Base-by-base conservation (phyloP, 2,329 filamentous ascomycete genomes). In the Elsinoe fawcettii region DNA sequence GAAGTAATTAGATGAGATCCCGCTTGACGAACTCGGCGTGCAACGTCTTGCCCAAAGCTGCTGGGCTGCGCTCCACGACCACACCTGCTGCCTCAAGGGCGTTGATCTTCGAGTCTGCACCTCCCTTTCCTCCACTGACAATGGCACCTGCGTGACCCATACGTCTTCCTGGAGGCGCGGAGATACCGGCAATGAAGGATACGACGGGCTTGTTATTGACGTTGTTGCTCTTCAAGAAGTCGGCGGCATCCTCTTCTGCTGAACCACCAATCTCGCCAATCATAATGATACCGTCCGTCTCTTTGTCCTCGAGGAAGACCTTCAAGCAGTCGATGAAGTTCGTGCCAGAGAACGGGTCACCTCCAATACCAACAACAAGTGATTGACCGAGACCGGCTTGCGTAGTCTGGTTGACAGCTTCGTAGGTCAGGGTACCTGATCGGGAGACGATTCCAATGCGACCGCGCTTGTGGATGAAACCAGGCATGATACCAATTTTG, bases 401-500 rank as follows among this genome's bases (percentile, higher is more conserved):
- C 65, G 93, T 97, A 70, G 93, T 99, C 80, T 99, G 93, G 83
- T 97, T 97, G 77, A 99, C 93, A 71, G 93, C 93, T 80, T 99
- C 93, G 80, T 99, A 99, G 71, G 93, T 99, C 63, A 99, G 85
- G 66, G 93, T 99, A 70, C 93, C 93, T 70, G 93, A 97, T 69
- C 93, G 88, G 67, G 91, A 96, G 75, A 99, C 93, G 74, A 99
- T 97, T 71, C 93, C 93, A 72, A 99, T 91, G 74, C 93, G 91
- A 68, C 93, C 93, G 75, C 91, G 90, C 84, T 97, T 97, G 85
- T 99, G 93, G 79, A 99, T 97, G 82, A 97, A 96, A 69, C 93
- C 93, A 64, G 93, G 90, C 93, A 99, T 97, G 79, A 99, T 99
- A 72, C 93, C 93, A 71, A 99, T 97, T 81, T 99, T 99, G 85